Evolutionary conservation across 2,329 filamentous ascomycete species (phyloP), one percentile per base, ranked within the genome.

Genomic region (Diplocarpon rosae): DNA sequence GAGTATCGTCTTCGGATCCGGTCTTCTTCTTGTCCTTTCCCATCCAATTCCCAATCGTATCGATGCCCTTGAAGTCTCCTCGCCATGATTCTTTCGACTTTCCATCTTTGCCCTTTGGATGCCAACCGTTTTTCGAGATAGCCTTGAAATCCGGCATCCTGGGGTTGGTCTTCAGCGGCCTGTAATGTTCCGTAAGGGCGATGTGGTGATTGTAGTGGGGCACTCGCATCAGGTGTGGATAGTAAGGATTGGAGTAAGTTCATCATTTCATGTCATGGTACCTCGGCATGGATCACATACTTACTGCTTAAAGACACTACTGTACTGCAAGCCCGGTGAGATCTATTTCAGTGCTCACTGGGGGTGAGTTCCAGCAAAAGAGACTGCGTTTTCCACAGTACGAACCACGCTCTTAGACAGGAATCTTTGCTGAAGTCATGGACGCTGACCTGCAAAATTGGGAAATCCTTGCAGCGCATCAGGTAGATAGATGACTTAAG

Each of bases 91-190:
- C 71, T 47, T 67, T 69, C 1, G 58, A 52, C 32, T 65, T 64
- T n/a, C 72, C 72, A 39, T 71, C 66, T 45, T 69, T 69, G 12
- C 66, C 65, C 51, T 72, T 71, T 0, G 72, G 70, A 57, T 75
- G 70, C 72, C 72, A 75, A 35, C 71, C 70, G 39, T 66, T 64
- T 53, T 73, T 75, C 46, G 69, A 58, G 17, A 69, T 57, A 42
- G 65, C 66, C 54, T 65, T 69, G 24, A 73, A 58, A 17, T 65
- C 65, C 50, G 66, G 69, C 69, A 71, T 72, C 7, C 24, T 39
- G n/a, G 17, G 12, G 28, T 20, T 27, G 15, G 14, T 20, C 15
- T 3, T 20, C 14, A 11, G 15, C 15, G 7, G 33, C 14, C 4
- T 10, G 15, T 3, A 7, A 20, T 28, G 31, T 41, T 31, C 3